Evolutionary conservation across 2,329 filamentous ascomycete species (phyloP).

Genomic region (Ascochyta clinopodiicola): DNA sequence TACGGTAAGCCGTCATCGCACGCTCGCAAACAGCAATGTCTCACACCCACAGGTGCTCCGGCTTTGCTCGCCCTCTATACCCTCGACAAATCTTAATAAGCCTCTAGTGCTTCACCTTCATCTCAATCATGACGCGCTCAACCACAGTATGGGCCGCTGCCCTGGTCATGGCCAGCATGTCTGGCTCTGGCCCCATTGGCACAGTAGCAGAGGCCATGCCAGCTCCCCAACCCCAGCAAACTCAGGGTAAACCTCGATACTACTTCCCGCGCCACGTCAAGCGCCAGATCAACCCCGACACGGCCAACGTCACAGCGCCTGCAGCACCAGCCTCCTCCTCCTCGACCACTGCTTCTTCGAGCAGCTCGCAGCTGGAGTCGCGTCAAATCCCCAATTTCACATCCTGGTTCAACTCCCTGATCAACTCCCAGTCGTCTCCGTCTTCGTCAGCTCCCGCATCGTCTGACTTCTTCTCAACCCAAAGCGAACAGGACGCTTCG

Average conservation of each 20-base stretch:
- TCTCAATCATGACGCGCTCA: constrained; percentile 53
- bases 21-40: constrained; percentile 13
- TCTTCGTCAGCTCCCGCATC: constrained; percentile 18
- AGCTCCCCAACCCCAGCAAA: constrained; percentile 48
- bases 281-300: constrained; percentile 46
- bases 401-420: constrained; percentile 37
- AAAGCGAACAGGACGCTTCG: constrained; percentile 19
- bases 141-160: constrained; percentile 56
- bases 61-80: constrained; percentile 26
- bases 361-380: constrained; percentile 26
- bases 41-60: constrained; percentile 24
- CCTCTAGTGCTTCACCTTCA: constrained; percentile 37
- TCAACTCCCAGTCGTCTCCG: constrained; percentile 26
- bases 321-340: constrained; percentile 32
- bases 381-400: constrained; percentile 33
- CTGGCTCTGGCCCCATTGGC: constrained; percentile 54
- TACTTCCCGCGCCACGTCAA: constrained; percentile 58
- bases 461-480: constrained; percentile 17
- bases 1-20: constrained; percentile 41
- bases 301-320: constrained; percentile 42
- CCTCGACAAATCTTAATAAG: constrained; percentile 35
- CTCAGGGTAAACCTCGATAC: constrained; percentile 50
- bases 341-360: constrained; percentile 19
- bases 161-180: constrained; percentile 53
- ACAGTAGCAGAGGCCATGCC: constrained; percentile 58